Evolutionary conservation across 768 basidiomycete species (phyloP).

Genomic region (Xerocomus brunneocitrinus): DNA sequence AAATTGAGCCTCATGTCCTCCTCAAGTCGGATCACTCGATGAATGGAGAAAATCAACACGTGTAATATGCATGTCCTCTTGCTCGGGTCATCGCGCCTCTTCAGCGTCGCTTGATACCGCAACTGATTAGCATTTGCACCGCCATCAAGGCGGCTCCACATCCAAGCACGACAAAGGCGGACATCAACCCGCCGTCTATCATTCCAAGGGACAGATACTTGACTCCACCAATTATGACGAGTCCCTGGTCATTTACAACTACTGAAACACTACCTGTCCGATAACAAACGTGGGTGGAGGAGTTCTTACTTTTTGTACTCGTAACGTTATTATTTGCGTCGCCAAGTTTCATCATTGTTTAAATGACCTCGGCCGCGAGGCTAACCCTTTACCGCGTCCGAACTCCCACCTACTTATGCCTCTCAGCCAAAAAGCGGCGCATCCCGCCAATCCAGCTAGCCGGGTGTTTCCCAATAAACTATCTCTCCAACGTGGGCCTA

Average conservation of each 20-base stretch:
- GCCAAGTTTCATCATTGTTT: not conserved
- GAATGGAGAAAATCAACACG: conserved; percentile 22
- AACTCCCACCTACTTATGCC: not conserved
- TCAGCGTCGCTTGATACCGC: not conserved
- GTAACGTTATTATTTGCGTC: not conserved
- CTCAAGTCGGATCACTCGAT: conserved; percentile 16
- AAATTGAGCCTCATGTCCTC: conserved; percentile 18
- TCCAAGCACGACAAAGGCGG: not conserved
- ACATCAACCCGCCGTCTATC: not conserved
- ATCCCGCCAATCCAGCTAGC: not conserved
- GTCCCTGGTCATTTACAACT: not conserved
- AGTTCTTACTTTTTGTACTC: not conserved
- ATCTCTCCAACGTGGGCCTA: not conserved
- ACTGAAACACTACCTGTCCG: not conserved
- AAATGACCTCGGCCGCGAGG: not conserved
- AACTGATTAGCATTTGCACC: not conserved
- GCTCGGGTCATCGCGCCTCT: conserved; percentile 1
- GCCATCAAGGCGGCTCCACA: not conserved
- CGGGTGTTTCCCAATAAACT: not conserved
- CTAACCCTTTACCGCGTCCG: not conserved
- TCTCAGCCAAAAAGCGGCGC: not conserved
- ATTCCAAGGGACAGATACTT: not conserved
- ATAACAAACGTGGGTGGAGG: not conserved
- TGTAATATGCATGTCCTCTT: conserved; percentile 18
- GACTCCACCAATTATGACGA: not conserved